These are phyloP conservation scores for Aquilaria sinensis DNA, from an alignment of 345 rosid genomes.

Conservation along the genomic window DNA sequence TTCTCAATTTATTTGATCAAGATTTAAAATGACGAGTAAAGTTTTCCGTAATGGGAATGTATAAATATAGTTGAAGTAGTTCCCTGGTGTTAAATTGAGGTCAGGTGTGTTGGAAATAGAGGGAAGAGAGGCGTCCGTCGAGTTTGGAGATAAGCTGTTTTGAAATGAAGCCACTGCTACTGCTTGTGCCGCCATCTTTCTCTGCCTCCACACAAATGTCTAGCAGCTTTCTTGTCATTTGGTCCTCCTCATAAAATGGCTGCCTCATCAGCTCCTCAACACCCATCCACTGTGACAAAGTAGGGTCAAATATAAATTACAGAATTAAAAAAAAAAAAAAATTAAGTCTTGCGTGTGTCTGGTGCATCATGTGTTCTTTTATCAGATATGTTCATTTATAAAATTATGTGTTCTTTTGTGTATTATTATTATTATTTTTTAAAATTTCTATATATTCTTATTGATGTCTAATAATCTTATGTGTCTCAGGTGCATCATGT, in stretches of 20 bases:
- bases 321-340: neutral
- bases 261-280: conserved; percentile 31
- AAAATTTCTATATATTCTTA: too few relatives aligned
- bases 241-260: conserved; percentile 34
- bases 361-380: too few relatives aligned
- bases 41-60: too few relatives aligned
- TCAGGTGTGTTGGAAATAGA: conserved; percentile 19
- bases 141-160: conserved; percentile 39
- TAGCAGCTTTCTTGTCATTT: conserved; percentile 29
- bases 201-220: conserved; percentile 31
- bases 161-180: conserved; percentile 28
- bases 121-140: conserved; percentile 33
- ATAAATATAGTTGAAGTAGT: too few relatives aligned
- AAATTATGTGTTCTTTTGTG: too few relatives aligned
- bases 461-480: too few relatives aligned
- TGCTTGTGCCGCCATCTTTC: conserved; percentile 11
- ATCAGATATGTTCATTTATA: too few relatives aligned
- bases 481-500: too few relatives aligned
- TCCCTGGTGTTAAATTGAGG: too few relatives aligned
- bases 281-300: conserved; percentile 38
- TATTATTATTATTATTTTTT: too few relatives aligned
- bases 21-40: too few relatives aligned
- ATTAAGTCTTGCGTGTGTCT: neutral
- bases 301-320: neutral
- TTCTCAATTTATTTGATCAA: too few relatives aligned